Base-by-base conservation (phyloP, 2,329 filamentous ascomycete genomes). In the Cytospora paraplurivora region DNA sequence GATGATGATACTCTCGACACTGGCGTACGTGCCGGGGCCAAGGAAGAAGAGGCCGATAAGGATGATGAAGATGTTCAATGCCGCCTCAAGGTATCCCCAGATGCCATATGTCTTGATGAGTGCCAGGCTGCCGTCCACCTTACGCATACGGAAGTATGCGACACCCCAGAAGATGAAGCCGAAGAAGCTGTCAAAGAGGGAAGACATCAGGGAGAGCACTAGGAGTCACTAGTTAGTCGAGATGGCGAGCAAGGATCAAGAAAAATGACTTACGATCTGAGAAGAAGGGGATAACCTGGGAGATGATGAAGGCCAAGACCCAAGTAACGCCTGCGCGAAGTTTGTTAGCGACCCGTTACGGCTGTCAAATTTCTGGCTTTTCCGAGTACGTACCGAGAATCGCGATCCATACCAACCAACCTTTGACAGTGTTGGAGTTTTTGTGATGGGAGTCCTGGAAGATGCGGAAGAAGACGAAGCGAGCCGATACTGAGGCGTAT, bases 141-240 rank as follows among this genome's bases (percentile, higher is more conserved):
- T 78, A 55, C 90, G 83, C 89, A 94, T 91, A 62, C 89, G 85
- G 71, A 93, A 84, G 72, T 92, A 94, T 0, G 90, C 91, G 1
- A 92, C 84, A 13, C 89, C 91, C 91, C 91, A 97, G 81, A 97
- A 97, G 72, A 97, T 96, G 81, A 97, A 97, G 32, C 93, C 93
- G 71, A 94, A 94, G 82, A 93, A 94, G 60, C 90, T 94, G 77
- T 97, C 92, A 72, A 97, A 97, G 1, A 97, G 84, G 4, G 92
- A 92, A n/a, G 88, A 90, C 88, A 93, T 91, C 66, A 92, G 80
- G 5, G 87, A 88, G n/a, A 87, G 76, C 2, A 88, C 82, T 85
- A 47, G 3, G 19, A 8, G 12, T 6, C 21, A 1, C 41, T 71
- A 21, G 69, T 64, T 58, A 57, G 52, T 35, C 19, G 7, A 13